phyloP scores from a whole-genome alignment of 2,329 filamentous ascomycete genomes.

The Didymosphaeria variabile region DNA sequence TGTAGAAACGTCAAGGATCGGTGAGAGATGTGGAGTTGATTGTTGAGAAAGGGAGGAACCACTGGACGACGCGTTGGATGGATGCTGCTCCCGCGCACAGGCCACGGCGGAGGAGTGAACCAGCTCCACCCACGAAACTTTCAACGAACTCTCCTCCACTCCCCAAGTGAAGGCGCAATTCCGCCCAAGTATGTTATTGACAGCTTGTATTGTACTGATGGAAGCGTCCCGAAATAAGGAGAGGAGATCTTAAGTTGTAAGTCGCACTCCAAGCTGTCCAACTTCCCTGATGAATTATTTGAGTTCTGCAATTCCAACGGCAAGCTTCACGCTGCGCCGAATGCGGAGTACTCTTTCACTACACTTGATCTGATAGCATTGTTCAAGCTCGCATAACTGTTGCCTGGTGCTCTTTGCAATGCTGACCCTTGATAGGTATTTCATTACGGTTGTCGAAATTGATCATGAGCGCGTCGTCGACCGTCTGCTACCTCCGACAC shows the following conservation, averaged over 20 bases:
- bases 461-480: neutral
- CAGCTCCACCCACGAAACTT: conserved; percentile 1
- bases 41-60: conserved; percentile 12
- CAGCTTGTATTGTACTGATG: neutral
- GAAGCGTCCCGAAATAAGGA: neutral
- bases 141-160: conserved; percentile 1
- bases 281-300: conserved; percentile 54
- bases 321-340: conserved; percentile 44
- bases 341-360: conserved; percentile 58
- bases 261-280: neutral
- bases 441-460: neutral
- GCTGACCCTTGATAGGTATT: neutral
- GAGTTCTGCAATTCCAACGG: conserved; percentile 63
- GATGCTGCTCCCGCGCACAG: conserved; percentile 10
- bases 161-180: neutral
- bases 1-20: conserved; percentile 4
- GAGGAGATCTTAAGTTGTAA: conserved; percentile 1
- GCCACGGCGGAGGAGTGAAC: neutral
- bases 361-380: conserved; percentile 57
- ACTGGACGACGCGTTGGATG: conserved; percentile 1
- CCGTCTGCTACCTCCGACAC: neutral
- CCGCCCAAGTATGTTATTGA: neutral
- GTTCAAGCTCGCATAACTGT: neutral
- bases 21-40: conserved; percentile 9
- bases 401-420: neutral